Percentiles rank a stretch among this genome's conserved stretches.
These are phyloP conservation scores for Cercospora canescens DNA, from an alignment of 2,329 filamentous ascomycete species.

Conservation along the genomic window DNA sequence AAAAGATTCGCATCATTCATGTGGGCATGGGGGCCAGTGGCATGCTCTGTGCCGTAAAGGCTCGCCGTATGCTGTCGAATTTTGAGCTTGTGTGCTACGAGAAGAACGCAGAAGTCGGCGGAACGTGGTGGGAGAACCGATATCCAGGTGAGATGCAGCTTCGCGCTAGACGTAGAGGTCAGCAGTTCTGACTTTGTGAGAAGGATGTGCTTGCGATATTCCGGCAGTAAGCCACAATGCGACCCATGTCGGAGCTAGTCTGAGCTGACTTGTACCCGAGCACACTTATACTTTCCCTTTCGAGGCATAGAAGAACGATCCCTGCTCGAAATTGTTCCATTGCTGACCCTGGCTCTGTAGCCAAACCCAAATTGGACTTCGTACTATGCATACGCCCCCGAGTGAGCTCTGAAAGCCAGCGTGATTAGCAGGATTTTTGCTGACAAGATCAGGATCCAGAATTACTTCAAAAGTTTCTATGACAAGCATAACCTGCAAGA, in stretches of 20 bases:
- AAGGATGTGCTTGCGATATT: conserved; percentile 38
- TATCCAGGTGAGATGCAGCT: conserved; percentile 1
- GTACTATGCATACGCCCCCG: conserved; percentile 41
- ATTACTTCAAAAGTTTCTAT: conserved; percentile 41
- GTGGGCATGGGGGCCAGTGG: conserved; percentile 25
- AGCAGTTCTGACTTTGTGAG: neutral
- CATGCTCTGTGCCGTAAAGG: conserved; percentile 19
- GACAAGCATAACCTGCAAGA: conserved; percentile 41
- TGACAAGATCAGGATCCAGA: conserved; percentile 31
- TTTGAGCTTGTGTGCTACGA: conserved; percentile 45
- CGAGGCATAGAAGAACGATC: neutral
- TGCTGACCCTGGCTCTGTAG: neutral
- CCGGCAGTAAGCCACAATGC: conserved; percentile 27
- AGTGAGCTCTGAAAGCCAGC: conserved; percentile 15
- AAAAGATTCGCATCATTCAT: conserved; percentile 24
- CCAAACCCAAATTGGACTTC: conserved; percentile 21
- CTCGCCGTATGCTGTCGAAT: conserved; percentile 20
- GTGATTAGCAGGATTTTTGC: neutral
- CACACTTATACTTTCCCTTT: conserved; percentile 37
- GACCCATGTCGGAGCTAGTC: no score
- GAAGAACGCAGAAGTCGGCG: conserved; percentile 39
- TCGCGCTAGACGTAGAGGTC: fast-evolving
- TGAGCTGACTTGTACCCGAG: neutral
- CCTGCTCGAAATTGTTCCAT: neutral
- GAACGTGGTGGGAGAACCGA: conserved; percentile 36